Base-by-base conservation (phyloP, 305 asterid genomes). In the Fraxinus sp. region DNA sequence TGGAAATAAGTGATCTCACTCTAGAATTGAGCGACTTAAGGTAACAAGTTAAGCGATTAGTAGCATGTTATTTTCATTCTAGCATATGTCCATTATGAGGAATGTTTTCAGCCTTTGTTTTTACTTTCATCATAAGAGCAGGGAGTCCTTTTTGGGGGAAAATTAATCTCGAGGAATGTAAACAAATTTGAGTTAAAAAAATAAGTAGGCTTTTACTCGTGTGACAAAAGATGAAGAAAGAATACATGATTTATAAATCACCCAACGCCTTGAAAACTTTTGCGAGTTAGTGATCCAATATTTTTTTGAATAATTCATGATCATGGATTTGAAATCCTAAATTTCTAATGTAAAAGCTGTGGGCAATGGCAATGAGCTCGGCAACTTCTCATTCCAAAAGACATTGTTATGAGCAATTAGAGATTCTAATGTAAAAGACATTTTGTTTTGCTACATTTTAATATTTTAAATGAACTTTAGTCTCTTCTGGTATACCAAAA, bases 1-100 rank as follows among this genome's bases (percentile, higher is more conserved):
- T 95, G 96, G 98, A 94, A 87, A 89, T 95, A 85, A 94, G 98
- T 89, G 97, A 95, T 86, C 96, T 95, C 81, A 91, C 95, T 73
- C 91, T 94, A 81, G 98, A 94, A 89, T 79, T 95, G 79, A 94
- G 91, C 87, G 97, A 94, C 81, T 86, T 95, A 84, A 94, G 99
- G 99, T 95, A 86, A 64, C 73, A 64, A 64, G 35, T 64, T 8
- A 22, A 64, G 70, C 13, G 0, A 59, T 20, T 24, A 0, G 35
- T 64, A 26, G 18, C 43, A 71, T 32, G 5, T 32, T 71, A 71
- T 71, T 71, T 32, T 71, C 41, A 14, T 71, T 11, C 35, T 14
- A 70, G 41, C 75, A 70, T 32, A 13, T 14, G 76, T n/a, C 41
- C 76, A 71, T 30, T 1, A 32, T 0, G 43, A 32, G 43, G 43